A percentile compares a stretch with the other conserved stretches of the same genome.
These are phyloP conservation scores for Colletotrichum caudatum DNA, from an alignment of 2,329 filamentous ascomycete species.

Conservation along the genomic window DNA sequence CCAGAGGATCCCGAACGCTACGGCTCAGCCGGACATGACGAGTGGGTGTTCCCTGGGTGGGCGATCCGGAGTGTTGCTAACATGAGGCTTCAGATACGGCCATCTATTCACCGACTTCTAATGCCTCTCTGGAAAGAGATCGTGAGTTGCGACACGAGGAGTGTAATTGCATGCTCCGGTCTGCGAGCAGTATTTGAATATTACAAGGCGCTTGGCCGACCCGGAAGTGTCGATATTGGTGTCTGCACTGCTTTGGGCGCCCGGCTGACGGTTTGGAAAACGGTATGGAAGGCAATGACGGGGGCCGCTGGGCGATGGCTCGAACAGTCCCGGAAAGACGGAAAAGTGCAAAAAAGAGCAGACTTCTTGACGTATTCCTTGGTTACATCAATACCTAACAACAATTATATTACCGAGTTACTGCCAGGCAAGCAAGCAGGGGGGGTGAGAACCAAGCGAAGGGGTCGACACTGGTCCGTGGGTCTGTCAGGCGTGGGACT, in stretches of 20 bases:
- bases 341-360: conserved; percentile 35
- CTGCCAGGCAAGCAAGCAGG: neutral
- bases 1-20: conserved; percentile 97
- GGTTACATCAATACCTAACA: conserved; percentile 42
- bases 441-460: neutral
- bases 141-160: neutral
- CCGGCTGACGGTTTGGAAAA: conserved; percentile 38
- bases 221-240: conserved; percentile 23
- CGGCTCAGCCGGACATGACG: conserved; percentile 81
- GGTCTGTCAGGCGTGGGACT: neutral
- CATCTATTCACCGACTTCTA: conserved; percentile 83
- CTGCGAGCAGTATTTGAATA: conserved; percentile 30
- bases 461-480: neutral
- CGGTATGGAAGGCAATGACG: conserved; percentile 28
- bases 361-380: conserved; percentile 36
- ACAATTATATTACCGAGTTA: conserved; percentile 32
- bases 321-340: conserved; percentile 28
- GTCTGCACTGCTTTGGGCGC: conserved; percentile 40
- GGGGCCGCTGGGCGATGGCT: conserved; percentile 15
- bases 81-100: conserved; percentile 67
- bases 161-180: conserved; percentile 11
- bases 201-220: conserved; percentile 24
- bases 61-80: conserved; percentile 16
- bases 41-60: conserved; percentile 72
- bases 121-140: conserved; percentile 43